Percentiles rank a stretch among this genome's conserved stretches.
These are phyloP conservation scores for Fusarium sacchari DNA, from an alignment of 2,329 filamentous ascomycete species.

Conservation along the genomic window DNA sequence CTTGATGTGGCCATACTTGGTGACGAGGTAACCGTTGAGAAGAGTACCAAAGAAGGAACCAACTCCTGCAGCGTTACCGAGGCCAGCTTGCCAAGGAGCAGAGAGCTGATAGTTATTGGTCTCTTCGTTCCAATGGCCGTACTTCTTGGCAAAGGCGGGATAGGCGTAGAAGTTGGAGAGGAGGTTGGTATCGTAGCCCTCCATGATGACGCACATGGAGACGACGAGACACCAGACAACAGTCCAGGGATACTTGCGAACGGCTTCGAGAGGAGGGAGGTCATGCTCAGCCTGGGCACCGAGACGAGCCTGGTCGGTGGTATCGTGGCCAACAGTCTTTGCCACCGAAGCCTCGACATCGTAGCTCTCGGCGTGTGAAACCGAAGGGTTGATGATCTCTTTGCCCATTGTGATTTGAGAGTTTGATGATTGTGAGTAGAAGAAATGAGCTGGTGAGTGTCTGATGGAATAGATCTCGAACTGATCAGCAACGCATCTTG, in stretches of 20 bases:
- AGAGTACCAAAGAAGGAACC: conserved; percentile 61
- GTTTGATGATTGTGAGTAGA: not conserved
- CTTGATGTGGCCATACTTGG: conserved; percentile 55
- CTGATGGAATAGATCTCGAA: not conserved
- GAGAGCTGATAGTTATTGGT: conserved; percentile 52
- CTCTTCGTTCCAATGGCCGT: conserved; percentile 44
- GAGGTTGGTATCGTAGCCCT: conserved; percentile 52
- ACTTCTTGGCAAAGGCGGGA: conserved; percentile 43
- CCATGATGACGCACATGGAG: conserved; percentile 55
- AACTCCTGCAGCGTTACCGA: conserved; percentile 56
- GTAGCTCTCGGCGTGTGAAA: conserved; percentile 16
- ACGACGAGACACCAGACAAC: conserved; percentile 52
- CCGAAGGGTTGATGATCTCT: conserved; percentile 4
- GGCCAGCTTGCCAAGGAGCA: conserved; percentile 60
- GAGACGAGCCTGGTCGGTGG: conserved; percentile 24
- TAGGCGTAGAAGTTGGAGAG: conserved; percentile 52
- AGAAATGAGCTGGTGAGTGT: not conserved
- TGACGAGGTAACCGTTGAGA: conserved; percentile 57
- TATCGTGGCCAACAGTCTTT: conserved; percentile 4
- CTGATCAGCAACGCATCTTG: not conserved
- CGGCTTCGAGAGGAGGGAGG: conserved; percentile 41
- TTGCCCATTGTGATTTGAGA: conserved; percentile 9
- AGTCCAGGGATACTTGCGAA: conserved; percentile 48
- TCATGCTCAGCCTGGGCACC: conserved; percentile 40
- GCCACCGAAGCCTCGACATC: conserved; percentile 10